Evolutionary conservation across 148 eudicot genomes (phyloP), one percentile per base, ranked within the genome.

Genomic region (Diospyros lotus): DNA sequence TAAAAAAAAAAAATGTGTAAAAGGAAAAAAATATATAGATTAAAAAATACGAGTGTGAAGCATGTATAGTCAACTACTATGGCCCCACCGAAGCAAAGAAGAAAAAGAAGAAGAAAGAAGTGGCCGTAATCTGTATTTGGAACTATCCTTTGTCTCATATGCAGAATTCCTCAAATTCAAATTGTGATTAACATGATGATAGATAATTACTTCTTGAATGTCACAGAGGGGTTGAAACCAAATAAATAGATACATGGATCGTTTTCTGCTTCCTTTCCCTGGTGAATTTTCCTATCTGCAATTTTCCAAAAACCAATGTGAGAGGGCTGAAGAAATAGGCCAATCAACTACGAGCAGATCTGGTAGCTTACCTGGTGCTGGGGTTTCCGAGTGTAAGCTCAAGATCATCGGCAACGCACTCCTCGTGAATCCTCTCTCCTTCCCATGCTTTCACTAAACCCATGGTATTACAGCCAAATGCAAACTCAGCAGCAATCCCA

Each of bases 381-480:
- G 94, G 87, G 75, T 80, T 91, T 68, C 96, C 96, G 43, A 91
- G 96, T 6, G 96, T 94, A 77, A 94, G 94, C 80, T 94, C 97
- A 66, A 94, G 98, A 70, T 94, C 98, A 86, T 94, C 98, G n/a
- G 97, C 84, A 42, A 81, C 91, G 74, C 98, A 93, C 75, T 91
- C 98, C 73, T 94, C 98, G 3, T 94, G 98, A 44, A 94, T 94
- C 58, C 90, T 87, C 83, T 94, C 98, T 41, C 98, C 98, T 83
- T 94, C 98, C 98, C 97, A 94, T 1, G 98, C 87, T 83, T 91
- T 94, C 58, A 94, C 94, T 54, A 94, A 63, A 11, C 90, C 90
- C 39, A 15, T 74, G 11, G 76, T 79, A 70, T 88, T 85, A 75
- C 85, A 84, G 1, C 98, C 93, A 73, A 94, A 94, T 11, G 98